Conservation (phyloP, 257 asterid genomes). For the Striga asiatica region DNA sequence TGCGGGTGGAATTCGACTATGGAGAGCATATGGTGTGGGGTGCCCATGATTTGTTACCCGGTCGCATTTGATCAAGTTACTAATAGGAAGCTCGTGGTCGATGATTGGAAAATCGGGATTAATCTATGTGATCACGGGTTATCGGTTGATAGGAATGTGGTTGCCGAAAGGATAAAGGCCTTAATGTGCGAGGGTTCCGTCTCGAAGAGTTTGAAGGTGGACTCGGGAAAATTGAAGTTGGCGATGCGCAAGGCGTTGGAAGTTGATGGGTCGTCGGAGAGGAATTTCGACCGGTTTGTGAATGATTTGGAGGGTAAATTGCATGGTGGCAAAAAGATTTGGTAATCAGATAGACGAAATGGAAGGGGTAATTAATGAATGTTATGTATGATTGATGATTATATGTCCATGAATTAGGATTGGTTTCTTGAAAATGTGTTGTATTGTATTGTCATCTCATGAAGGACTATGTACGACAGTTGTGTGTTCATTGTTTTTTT, state of each 20-base stretch:
- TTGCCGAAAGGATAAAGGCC: slow-evolving; percentile 10
- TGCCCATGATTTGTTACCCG: slow-evolving; percentile 44
- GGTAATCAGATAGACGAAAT: too few relatives aligned
- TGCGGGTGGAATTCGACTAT: too few relatives aligned
- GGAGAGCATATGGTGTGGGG: too few relatives aligned
- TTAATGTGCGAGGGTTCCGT: neutral
- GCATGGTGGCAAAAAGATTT: too few relatives aligned
- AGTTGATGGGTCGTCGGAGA: slow-evolving; percentile 21
- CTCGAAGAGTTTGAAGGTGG: slow-evolving; percentile 11
- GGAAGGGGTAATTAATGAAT: too few relatives aligned
- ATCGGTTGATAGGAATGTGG: slow-evolving; percentile 4
- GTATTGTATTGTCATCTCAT: too few relatives aligned
- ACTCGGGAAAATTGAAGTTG: neutral
- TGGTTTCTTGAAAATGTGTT: too few relatives aligned
- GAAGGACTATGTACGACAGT: too few relatives aligned
- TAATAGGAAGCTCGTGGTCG: slow-evolving; percentile 27
- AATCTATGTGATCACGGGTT: slow-evolving; percentile 15
- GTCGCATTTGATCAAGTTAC: slow-evolving; percentile 28
- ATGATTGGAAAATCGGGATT: slow-evolving; percentile 30
- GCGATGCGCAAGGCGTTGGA: slow-evolving; percentile 10
- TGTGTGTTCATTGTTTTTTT: too few relatives aligned
- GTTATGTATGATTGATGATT: too few relatives aligned
- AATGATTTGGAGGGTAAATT: neutral
- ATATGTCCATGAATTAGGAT: too few relatives aligned
- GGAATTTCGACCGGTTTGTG: slow-evolving; percentile 20